Evolutionary conservation across 768 basidiomycete species (phyloP), one percentile per base, ranked within the genome.

Genomic region (Psilocybe tampanensis): DNA sequence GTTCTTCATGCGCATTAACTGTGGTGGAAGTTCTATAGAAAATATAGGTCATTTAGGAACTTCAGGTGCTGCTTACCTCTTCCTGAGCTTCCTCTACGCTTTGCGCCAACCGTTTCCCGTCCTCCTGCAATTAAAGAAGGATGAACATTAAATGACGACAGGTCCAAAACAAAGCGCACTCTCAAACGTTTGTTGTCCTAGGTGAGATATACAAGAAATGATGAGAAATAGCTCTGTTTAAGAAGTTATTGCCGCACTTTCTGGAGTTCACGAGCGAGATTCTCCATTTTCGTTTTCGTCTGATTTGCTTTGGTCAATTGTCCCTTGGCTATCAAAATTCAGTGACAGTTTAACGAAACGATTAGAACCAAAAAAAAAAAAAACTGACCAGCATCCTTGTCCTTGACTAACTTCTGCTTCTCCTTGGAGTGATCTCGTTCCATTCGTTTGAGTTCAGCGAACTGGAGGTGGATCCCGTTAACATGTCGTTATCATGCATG

Each of bases 391-490:
- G 90, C 85, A 74, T 94, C 93, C 76, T 94, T 94, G 78, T 95
- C 93, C 75, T 94, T 94, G 47, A 84, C 79, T 26, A 94, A 78
- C 67, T 94, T 94, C 76, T 94, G 92, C 72, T 91, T 94, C 78
- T 94, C 93, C 74, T 92, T 94, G 39, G 92, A 87, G 66, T 94
- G 89, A 68, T 94, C 92, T 61, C 93, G 83, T 72, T 95, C 93
- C 67, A 91, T 72, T 50, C 90, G 82, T 70, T 94, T 94, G 70
- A 92, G 76, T 71, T 94, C 92, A 65, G 92, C 90, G 72, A 94
- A 95, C 92, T 95, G 67, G 51, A 58, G 55, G 60, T 56, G 44
- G 44, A 33, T 24, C 58, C 58, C 36, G 65, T 57, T 32, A 56
- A 49, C 34, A 59, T 22, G 29, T 47, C 21, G 24, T 36, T 49